A percentile compares a stretch with the other conserved stretches of the same genome.
Evolutionary conservation across 306 rosid species (phyloP).

Genomic region (Betula pendula): DNA sequence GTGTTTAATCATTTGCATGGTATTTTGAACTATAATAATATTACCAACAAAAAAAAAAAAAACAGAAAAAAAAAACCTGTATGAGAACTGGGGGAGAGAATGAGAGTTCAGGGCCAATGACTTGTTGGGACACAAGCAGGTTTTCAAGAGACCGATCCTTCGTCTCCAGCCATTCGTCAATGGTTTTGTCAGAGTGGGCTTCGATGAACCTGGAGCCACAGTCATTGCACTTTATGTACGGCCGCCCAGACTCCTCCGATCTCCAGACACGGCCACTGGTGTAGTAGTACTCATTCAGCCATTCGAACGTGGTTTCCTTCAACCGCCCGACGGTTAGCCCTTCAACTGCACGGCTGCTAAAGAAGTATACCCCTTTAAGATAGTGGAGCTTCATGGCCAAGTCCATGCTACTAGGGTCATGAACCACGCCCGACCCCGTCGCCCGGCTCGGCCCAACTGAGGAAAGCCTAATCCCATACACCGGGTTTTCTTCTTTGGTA

Average conservation of each 20-base stretch:
- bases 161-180: conserved; percentile 55
- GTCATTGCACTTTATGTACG: conserved; percentile 79
- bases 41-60: too few species aligned
- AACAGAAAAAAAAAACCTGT: too few species aligned
- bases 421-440: conserved; percentile 40
- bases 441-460: conserved; percentile 62
- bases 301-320: conserved; percentile 43
- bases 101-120: conserved; percentile 73
- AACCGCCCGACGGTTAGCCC: conserved; percentile 37
- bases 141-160: conserved; percentile 46
- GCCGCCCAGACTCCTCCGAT: conserved; percentile 64
- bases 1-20: too few species aligned
- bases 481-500: conserved; percentile 30
- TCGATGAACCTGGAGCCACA: conserved; percentile 77
- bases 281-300: conserved; percentile 37
- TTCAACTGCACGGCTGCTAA: conserved; percentile 31
- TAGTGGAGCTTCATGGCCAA: conserved; percentile 90
- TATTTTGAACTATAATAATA: too few species aligned
- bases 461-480: conserved; percentile 48
- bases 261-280: conserved; percentile 65
- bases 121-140: conserved; percentile 54
- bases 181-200: conserved; percentile 51
- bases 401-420: conserved; percentile 46
- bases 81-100: conserved; percentile 69
- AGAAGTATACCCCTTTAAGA: conserved; percentile 58